phyloP scores from a whole-genome alignment of 2,329 filamentous ascomycete species.

The Penicillium sp. region DNA sequence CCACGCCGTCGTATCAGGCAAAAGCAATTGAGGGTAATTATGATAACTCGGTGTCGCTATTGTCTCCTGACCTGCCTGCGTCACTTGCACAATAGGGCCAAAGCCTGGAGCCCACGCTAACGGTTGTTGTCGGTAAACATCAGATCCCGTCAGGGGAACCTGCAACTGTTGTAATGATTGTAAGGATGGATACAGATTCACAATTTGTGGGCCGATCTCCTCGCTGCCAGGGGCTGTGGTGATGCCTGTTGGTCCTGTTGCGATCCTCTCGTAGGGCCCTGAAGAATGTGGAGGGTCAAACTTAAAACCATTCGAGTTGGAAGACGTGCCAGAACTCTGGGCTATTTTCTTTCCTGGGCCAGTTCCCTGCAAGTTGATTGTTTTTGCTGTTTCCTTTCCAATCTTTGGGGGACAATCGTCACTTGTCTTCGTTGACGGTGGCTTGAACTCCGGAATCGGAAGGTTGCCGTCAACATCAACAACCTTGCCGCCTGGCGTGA shows the following conservation, averaged over 20 bases:
- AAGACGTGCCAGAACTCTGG: conserved; percentile 2
- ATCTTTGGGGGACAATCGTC: conserved; percentile 11
- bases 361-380: background rate
- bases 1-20: conserved; percentile 17
- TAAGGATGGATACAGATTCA: conserved; percentile 4
- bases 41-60: conserved; percentile 15
- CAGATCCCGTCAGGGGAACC: conserved; percentile 12
- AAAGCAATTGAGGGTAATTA: conserved; percentile 10
- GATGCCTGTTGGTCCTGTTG: background rate
- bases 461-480: conserved; percentile 41
- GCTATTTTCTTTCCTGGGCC: background rate
- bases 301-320: conserved; percentile 3
- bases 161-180: conserved; percentile 11
- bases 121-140: conserved; percentile 14
- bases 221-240: background rate
- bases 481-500: conserved; percentile 47
- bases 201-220: background rate
- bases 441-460: conserved; percentile 34
- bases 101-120: conserved; percentile 1
- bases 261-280: background rate
- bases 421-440: conserved; percentile 19
- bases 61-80: conserved; percentile 15
- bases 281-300: background rate
- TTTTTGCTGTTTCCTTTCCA: background rate
- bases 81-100: conserved; percentile 11